Percentiles rank a stretch among this genome's conserved stretches.
Conservation (phyloP, 2,329 filamentous ascomycete genomes). For the Ceratocystis diversiconidia region DNA sequence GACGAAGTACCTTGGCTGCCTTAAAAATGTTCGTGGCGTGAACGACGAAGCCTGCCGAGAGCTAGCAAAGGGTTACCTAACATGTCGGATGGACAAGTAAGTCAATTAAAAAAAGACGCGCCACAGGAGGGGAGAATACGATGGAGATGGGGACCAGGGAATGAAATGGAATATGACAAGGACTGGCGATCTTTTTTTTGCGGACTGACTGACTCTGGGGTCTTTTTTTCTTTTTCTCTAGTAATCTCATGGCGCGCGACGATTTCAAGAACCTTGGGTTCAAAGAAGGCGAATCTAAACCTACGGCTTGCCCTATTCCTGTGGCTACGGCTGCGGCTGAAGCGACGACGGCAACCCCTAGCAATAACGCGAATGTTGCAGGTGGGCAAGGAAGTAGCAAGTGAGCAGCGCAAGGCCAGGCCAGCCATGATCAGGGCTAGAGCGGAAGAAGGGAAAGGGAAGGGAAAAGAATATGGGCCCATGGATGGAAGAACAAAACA, state of each 20-base stretch:
- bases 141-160: too few species aligned
- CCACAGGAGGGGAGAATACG: not conserved
- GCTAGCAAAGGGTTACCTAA: slow-evolving; percentile 75
- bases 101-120: slow-evolving; percentile 22
- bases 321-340: not conserved
- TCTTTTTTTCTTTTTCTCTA: slow-evolving; percentile 25
- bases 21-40: slow-evolving; percentile 68
- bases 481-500: not conserved
- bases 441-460: not conserved
- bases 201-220: not conserved
- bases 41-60: slow-evolving; percentile 77
- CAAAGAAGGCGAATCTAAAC: slow-evolving; percentile 15
- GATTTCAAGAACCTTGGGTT: slow-evolving; percentile 92
- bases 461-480: not conserved
- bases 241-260: slow-evolving; percentile 91
- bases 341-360: slow-evolving; percentile 10
- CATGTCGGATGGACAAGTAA: slow-evolving; percentile 89
- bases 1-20: slow-evolving; percentile 68
- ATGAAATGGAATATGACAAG: not conserved
- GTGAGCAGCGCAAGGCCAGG: not conserved
- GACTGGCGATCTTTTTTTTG: not conserved
- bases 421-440: not conserved
- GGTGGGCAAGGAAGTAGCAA: not conserved
- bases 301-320: not conserved
- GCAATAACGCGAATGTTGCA: slow-evolving; percentile 19